These are phyloP conservation scores for Byssoonygena ceratinophila DNA, from an alignment of 2,329 filamentous ascomycete genomes.

Conservation along the genomic window DNA sequence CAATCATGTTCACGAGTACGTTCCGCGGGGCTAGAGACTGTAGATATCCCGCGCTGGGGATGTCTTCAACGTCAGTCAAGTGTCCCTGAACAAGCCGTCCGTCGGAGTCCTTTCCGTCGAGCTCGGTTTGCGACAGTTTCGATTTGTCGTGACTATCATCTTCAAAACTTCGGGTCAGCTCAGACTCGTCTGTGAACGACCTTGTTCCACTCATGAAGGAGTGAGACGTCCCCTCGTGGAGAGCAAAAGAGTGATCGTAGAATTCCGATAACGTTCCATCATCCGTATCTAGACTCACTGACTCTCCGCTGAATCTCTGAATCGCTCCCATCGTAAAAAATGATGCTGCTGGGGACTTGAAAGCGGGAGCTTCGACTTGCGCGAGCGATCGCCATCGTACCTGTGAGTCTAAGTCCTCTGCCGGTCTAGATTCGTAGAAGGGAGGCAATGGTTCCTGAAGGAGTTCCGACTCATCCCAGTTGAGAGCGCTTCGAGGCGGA, in stretches of 20 bases:
- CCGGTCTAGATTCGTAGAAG: conserved; percentile 17
- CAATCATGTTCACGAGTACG: conserved; percentile 71
- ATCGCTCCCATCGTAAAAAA: conserved; percentile 16
- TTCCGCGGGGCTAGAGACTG: conserved; percentile 63
- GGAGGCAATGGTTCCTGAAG: conserved; percentile 34
- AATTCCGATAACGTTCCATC: conserved; percentile 50
- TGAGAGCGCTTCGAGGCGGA: conserved; percentile 44
- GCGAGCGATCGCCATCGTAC: conserved; percentile 17
- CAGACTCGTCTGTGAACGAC: conserved; percentile 13
- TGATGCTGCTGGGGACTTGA: conserved; percentile 13
- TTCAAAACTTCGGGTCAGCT: conserved; percentile 8
- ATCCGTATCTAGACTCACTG: conserved; percentile 14
- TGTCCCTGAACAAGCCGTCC: conserved; percentile 32
- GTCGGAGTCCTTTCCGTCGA: conserved; percentile 14
- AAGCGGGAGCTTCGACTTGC: background rate
- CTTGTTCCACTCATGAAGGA: conserved; percentile 9
- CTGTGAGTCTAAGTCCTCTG: background rate
- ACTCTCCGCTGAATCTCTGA: conserved; percentile 15
- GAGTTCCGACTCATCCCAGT: conserved; percentile 46
- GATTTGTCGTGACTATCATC: conserved; percentile 10
- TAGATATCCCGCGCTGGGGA: conserved; percentile 59
- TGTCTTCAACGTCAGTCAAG: conserved; percentile 54
- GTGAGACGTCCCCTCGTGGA: conserved; percentile 46
- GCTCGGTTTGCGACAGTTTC: conserved; percentile 14
- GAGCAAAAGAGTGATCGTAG: conserved; percentile 64